These are phyloP conservation scores for Sabuloglossum arenarium DNA, from an alignment of 495 filamentous ascomycete genomes.

Conservation along the genomic window DNA sequence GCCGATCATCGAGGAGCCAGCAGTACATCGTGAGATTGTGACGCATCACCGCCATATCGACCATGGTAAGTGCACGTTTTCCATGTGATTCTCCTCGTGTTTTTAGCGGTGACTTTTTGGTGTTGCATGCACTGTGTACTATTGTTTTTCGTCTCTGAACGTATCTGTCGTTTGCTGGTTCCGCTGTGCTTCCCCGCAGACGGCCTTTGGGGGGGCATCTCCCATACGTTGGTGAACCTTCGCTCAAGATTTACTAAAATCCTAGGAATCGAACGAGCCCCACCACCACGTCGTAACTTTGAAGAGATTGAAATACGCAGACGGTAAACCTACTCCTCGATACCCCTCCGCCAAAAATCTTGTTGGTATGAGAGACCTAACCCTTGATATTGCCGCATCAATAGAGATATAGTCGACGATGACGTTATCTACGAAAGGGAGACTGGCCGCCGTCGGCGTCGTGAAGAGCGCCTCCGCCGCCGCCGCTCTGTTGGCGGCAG, in stretches of 20 bases:
- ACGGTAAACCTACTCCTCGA: slow-evolving; percentile 13
- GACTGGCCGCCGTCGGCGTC: slow-evolving; percentile 17
- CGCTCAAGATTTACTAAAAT: background rate
- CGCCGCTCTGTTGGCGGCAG: slow-evolving; percentile 13
- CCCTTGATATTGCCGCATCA: background rate
- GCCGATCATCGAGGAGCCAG: slow-evolving; percentile 38
- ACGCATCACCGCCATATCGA: slow-evolving; percentile 77
- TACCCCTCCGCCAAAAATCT: background rate
- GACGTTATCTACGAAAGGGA: slow-evolving; percentile 39
- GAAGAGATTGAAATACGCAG: slow-evolving; percentile 32
- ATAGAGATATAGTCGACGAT: slow-evolving; percentile 25
- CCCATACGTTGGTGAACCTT: background rate
- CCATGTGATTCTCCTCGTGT: background rate
- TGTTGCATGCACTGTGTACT: too few species aligned
- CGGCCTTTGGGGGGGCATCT: background rate
- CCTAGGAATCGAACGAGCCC: slow-evolving; percentile 8
- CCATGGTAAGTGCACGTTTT: slow-evolving; percentile 36
- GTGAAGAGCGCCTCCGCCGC: slow-evolving; percentile 8
- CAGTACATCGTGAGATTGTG: slow-evolving; percentile 61
- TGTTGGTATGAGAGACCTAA: background rate
- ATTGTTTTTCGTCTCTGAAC: too few species aligned
- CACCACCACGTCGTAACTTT: slow-evolving; percentile 14
- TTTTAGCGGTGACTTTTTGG: background rate
- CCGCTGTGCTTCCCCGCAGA: background rate
- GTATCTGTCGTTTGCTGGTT: too few species aligned